A percentile compares a stretch with the other conserved stretches of the same genome.
Evolutionary conservation across 78 protist genomes (phyloP).

Genomic region (Dictyostelium intermedium): DNA sequence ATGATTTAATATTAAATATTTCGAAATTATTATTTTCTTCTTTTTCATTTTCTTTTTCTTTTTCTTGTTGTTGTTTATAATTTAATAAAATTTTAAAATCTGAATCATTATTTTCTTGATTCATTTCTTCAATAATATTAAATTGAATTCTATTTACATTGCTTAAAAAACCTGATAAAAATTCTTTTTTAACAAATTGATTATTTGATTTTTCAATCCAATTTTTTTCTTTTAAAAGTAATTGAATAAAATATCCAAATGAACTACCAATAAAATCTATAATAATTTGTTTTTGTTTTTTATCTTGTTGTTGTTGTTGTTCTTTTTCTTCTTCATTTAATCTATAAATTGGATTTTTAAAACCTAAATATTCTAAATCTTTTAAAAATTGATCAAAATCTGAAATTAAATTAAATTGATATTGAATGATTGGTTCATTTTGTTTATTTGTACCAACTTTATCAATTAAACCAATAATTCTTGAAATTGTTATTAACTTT

Average conservation of each 20-base stretch:
- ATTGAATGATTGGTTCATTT: constrained; percentile 10
- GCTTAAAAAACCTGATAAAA: constrained; percentile 20
- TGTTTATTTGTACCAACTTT: background rate
- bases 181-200: background rate
- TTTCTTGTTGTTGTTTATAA: constrained; percentile 9
- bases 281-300: background rate
- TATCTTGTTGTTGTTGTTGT: background rate
- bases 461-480: constrained; percentile 15
- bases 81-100: background rate
- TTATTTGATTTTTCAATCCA: constrained; percentile 31
- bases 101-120: background rate
- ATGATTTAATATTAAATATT: constrained; percentile 1
- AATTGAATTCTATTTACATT: constrained; percentile 26
- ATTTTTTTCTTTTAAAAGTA: background rate
- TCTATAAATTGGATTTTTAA: background rate
- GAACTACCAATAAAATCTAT: constrained; percentile 1
- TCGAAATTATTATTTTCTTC: background rate
- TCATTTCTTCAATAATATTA: background rate
- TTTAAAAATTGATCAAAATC: constrained; percentile 1
- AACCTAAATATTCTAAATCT: constrained; percentile 14
- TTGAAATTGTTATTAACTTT: background rate
- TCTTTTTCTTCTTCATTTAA: background rate
- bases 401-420: background rate
- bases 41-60: background rate
- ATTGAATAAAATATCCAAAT: constrained; percentile 16